phyloP scores from a whole-genome alignment of 192 early-diverging fungal species.

The Chytriomyces hyalinus region DNA sequence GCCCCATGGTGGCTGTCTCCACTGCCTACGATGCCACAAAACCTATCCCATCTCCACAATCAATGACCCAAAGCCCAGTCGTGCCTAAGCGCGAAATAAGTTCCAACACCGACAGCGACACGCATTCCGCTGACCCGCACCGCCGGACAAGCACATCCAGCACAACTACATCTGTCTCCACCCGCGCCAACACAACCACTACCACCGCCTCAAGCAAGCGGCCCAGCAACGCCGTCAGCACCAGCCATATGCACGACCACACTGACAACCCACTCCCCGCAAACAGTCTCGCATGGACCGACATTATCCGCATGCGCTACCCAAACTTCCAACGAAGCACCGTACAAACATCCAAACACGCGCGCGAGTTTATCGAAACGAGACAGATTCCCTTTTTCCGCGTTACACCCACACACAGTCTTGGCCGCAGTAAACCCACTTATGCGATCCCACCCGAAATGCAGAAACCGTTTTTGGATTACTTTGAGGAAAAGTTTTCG shows the following conservation, averaged over 20 bases:
- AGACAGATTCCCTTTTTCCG: not conserved
- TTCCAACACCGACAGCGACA: not conserved
- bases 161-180: not conserved
- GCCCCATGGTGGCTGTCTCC: too few species aligned
- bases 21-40: not conserved
- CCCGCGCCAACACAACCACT: not conserved
- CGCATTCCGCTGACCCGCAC: not conserved
- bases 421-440: conserved; percentile 6
- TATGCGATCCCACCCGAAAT: not conserved
- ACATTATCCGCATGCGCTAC: conserved; percentile 14
- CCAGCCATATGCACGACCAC: not conserved
- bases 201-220: not conserved
- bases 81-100: not conserved
- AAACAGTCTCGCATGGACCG: conserved; percentile 18
- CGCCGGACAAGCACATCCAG: not conserved
- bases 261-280: not conserved
- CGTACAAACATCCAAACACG: not conserved
- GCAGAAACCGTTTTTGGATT: conserved; percentile 18
- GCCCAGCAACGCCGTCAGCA: not conserved
- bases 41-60: conserved; percentile 4
- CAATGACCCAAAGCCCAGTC: not conserved
- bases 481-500: conserved; percentile 7
- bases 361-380: not conserved
- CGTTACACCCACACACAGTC: not conserved
- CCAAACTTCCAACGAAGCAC: conserved; percentile 14